Percentiles rank a stretch among this genome's conserved stretches.
Evolutionary conservation across 140 eudicot species (phyloP).

Genomic region (Cichorium intybus): DNA sequence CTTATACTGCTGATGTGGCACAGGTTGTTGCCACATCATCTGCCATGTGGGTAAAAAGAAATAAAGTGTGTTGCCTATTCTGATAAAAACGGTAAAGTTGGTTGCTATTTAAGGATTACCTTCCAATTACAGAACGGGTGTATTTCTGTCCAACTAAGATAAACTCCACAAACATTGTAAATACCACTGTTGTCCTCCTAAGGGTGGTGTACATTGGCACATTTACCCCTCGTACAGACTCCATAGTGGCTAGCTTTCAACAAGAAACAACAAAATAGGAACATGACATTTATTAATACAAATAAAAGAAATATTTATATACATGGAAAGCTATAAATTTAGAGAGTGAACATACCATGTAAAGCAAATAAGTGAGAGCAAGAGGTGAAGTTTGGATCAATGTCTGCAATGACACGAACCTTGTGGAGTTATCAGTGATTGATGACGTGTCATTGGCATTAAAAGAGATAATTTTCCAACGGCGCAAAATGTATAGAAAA

Average conservation of each 20-base stretch:
- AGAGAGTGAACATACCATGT: slow-evolving; percentile 60
- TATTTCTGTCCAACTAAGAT: slow-evolving; percentile 75
- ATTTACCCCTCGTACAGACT: slow-evolving; percentile 94
- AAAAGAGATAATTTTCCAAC: slow-evolving; percentile 66
- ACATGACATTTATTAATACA: slow-evolving; percentile 5
- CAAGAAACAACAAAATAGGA: slow-evolving; percentile 26
- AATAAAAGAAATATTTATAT: background rate
- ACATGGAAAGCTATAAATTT: background rate
- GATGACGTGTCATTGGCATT: slow-evolving; percentile 43
- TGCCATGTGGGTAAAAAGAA: no score
- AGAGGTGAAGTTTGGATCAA: slow-evolving; percentile 73
- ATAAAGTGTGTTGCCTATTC: background rate
- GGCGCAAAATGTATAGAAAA: slow-evolving; percentile 68
- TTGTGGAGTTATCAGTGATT: slow-evolving; percentile 38
- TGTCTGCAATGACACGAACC: slow-evolving; percentile 65
- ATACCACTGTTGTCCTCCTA: slow-evolving; percentile 94
- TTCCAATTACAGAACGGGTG: slow-evolving; percentile 65
- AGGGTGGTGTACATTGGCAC: slow-evolving; percentile 99
- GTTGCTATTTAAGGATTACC: slow-evolving; percentile 40
- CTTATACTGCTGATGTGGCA: no score
- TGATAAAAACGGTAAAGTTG: background rate
- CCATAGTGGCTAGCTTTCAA: slow-evolving; percentile 92
- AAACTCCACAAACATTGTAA: slow-evolving; percentile 90
- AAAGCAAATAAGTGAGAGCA: slow-evolving; percentile 89
- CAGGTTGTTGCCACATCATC: no score